Conservation (phyloP, 2,329 filamentous ascomycete species). For the Aspergillus carbonarius region DNA sequence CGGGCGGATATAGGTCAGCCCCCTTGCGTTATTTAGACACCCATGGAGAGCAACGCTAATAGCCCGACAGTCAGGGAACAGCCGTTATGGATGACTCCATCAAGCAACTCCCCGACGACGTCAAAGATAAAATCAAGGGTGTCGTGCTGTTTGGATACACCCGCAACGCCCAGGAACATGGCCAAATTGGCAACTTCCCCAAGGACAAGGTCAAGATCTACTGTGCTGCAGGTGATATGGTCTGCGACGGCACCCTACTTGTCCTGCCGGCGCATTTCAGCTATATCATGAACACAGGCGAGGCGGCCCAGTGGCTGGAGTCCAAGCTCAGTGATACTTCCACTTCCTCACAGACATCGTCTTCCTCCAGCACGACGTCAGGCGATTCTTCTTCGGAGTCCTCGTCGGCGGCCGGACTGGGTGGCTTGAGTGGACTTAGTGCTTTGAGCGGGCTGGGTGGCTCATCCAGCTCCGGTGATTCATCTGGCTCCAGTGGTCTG, state of each 20-base stretch:
- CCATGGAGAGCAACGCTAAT: background rate
- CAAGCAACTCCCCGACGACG: slow-evolving; percentile 30
- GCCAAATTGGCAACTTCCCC: slow-evolving; percentile 43
- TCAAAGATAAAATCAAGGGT: slow-evolving; percentile 36
- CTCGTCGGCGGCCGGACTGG: background rate
- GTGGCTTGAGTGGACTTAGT: background rate
- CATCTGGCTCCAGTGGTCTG: background rate
- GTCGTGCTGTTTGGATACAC: slow-evolving; percentile 48
- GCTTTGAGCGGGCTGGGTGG: background rate
- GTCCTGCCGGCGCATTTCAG: slow-evolving; percentile 41
- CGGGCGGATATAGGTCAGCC: slow-evolving; percentile 44
- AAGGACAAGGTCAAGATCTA: slow-evolving; percentile 47
- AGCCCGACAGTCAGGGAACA: slow-evolving; percentile 37
- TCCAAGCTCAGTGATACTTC: slow-evolving; percentile 16
- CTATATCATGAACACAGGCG: slow-evolving; percentile 33
- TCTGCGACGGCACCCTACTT: slow-evolving; percentile 49
- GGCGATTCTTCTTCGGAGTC: background rate
- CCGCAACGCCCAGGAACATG: slow-evolving; percentile 40
- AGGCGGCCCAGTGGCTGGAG: slow-evolving; percentile 28
- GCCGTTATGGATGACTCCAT: slow-evolving; percentile 46
- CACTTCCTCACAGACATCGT: background rate
- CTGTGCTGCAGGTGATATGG: slow-evolving; percentile 50
- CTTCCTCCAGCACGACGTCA: background rate
- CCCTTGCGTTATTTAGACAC: background rate
- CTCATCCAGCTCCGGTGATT: background rate